Percentiles rank a stretch among this genome's conserved stretches.
Evolutionary conservation across 2,329 filamentous ascomycete species (phyloP).

Genomic region (Colletotrichum agaves): DNA sequence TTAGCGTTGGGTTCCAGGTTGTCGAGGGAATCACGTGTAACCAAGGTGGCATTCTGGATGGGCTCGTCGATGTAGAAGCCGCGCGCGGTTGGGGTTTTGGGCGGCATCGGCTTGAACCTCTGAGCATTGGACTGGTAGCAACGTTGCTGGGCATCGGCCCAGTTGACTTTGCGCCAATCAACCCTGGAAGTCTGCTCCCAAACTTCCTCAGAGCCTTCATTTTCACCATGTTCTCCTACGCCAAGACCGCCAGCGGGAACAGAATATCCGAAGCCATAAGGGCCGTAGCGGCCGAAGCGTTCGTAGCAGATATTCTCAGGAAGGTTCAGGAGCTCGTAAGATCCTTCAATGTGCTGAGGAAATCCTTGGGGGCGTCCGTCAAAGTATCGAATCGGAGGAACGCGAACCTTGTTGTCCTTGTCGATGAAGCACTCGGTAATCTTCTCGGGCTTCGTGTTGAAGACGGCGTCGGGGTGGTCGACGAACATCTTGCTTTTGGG

Average conservation of each 20-base stretch:
- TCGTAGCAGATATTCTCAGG: constrained; percentile 93
- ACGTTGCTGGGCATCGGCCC: constrained; percentile 80
- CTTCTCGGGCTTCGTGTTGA: constrained; percentile 55
- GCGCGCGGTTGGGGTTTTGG: constrained; percentile 52
- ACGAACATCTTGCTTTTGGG: constrained; percentile 65
- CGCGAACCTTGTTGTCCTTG: constrained; percentile 67
- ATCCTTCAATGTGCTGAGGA: constrained; percentile 87
- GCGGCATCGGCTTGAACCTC: constrained; percentile 69
- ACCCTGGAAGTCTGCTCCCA: constrained; percentile 79
- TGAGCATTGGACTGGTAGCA: constrained; percentile 78
- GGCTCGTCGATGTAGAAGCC: constrained; percentile 63
- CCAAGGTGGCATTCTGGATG: constrained; percentile 40
- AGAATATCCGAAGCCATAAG: constrained; percentile 92
- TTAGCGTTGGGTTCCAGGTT: constrained; percentile 30
- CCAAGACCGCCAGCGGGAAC: constrained; percentile 81
- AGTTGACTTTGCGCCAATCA: constrained; percentile 80
- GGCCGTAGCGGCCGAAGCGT: constrained; percentile 85
- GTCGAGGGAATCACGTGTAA: constrained; percentile 27
- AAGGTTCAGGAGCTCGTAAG: constrained; percentile 81
- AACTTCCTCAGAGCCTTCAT: constrained; percentile 80
- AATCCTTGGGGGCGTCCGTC: constrained; percentile 85
- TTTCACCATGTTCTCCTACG: constrained; percentile 85
- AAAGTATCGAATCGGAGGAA: constrained; percentile 79
- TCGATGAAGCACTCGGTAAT: constrained; percentile 85
- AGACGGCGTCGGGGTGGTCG: constrained; percentile 50